Evolutionary conservation across 169 alveolate genomes (phyloP), one percentile per base, ranked within the genome.

Genomic region (Plasmodium chabaudi): DNA sequence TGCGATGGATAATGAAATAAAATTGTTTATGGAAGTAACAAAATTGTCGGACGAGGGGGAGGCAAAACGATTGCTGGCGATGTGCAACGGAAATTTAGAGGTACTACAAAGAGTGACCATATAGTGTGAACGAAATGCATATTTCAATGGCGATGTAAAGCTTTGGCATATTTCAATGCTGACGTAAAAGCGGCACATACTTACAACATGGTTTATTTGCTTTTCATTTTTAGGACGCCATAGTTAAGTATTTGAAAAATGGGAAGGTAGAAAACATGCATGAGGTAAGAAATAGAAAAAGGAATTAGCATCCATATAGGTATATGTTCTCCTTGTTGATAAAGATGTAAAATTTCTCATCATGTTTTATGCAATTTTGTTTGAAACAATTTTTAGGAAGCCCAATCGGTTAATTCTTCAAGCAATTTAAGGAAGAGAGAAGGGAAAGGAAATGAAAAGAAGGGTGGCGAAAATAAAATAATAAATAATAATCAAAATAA

Each of bases 11-110:
- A 53, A 74, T 9, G 9, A 17, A 17, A 63, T 61, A 7, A 59
- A 47, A 55, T 0, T 74, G 42, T 61, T 74, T 42, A 74, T 74
- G 88, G 88, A 61, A 19, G 65, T 74, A 17, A 74, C 88, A 21
- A 74, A 74, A 9, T 13, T n/a, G 1, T 3, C 34, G 13, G 44
- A 74, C 17, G 69, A 74, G 55, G 56, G 60, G 53, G 73, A 74
- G 55, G 88, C 75, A 13, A 19, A 59, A 10, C 5, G 17, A 17
- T 44, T 74, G n/a, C 5, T 74, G 44, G 34, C 44, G 17, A 12
- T 42, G 7, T 74, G 73, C 27, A 9, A 61, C 4, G 68, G 75
- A 46, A 74, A 74, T 74, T 27, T 74, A 4, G 88, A 74, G 56
- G 88, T 21, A 21, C 25, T 21, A 21, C 25, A 21, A 21, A 21